These are phyloP conservation scores for Acidomyces sp. DNA, from an alignment of 495 filamentous ascomycete genomes.

Conservation along the genomic window DNA sequence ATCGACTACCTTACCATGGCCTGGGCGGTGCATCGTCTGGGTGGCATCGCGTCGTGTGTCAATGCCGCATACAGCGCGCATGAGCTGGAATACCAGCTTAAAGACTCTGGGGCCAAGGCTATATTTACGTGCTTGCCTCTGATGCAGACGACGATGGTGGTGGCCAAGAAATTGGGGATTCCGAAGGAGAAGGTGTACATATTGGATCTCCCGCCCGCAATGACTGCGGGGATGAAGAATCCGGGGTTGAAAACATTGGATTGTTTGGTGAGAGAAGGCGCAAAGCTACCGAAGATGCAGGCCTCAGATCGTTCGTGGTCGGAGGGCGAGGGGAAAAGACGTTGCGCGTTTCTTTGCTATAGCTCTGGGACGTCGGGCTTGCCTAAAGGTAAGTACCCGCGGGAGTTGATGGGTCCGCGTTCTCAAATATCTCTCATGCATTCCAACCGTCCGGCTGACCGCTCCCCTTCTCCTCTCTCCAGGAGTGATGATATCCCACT, in stretches of 20 bases:
- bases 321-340: constrained; percentile 60
- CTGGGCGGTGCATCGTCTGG: constrained; percentile 64
- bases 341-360: constrained; percentile 77
- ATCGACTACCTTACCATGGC: constrained; percentile 68
- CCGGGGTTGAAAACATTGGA: constrained; percentile 57
- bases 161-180: constrained; percentile 52
- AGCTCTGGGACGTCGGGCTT: constrained; percentile 80
- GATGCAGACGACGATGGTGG: constrained; percentile 54
- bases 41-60: constrained; percentile 63
- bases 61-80: constrained; percentile 68
- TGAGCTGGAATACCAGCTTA: constrained; percentile 69
- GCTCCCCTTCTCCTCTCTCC: too few species aligned
- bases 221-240: constrained; percentile 34
- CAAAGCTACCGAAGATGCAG: constrained; percentile 35
- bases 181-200: constrained; percentile 63
- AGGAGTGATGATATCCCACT: constrained; percentile 83
- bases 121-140: constrained; percentile 72
- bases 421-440: too few species aligned
- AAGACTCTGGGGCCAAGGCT: constrained; percentile 58
- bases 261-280: constrained; percentile 54
- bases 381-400: too few species aligned
- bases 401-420: too few species aligned
- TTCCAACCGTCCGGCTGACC: too few species aligned
- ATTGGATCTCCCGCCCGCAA: constrained; percentile 48
- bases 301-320: constrained; percentile 36